Evolutionary conservation across 257 asterid genomes (phyloP), one percentile per base, ranked within the genome.

Genomic region (Agastache rugosa): DNA sequence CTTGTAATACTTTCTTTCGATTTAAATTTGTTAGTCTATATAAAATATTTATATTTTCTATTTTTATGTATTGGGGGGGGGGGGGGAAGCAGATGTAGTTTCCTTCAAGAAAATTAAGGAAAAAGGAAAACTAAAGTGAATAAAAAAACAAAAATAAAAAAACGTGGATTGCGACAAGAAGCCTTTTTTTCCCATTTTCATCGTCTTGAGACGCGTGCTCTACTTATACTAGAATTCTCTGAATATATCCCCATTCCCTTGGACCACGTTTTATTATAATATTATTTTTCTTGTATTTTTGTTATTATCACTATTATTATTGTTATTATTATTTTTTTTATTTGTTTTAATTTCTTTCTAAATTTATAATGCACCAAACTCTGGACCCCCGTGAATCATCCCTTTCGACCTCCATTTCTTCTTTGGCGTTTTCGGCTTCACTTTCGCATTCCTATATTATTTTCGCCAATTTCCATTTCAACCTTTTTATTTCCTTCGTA

Each of bases 211-310:
- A 61, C 53, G 77, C 71, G 71, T 73, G 71, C 77, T 45, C 10
- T 41, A 4, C 29, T 51, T 37, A 20, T 35, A 48, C 47, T 44
- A 63, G 4, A 19, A 71, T 42, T 11, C 50, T 15, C 54, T 27
- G 53, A 74, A 79, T 31, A 53, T 56, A 55, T 71, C 68, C 68
- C 77, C 65, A 75, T 65, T 75, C 67, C 15, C 48, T 12, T 74
- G 91, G 87, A 82, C 91, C 91, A 84, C 87, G 82, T 75, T 69
- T 66, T 64, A 0, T 71, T 31, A 31, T 31, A 4, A 31, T 31
- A 31, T 31, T 39, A n/a, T 37, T 69, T 80, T 63, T 77, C 41
- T 29, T 54, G 58, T 63, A 41, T 44, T 34, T 29, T 16, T 48
- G 8, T 48, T 6, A 15, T 17, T n/a, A 50, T 6, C 17, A 5